Evolutionary conservation across 1,139 yeast species (phyloP).

Genomic region (Sugiyamaella sp.): DNA sequence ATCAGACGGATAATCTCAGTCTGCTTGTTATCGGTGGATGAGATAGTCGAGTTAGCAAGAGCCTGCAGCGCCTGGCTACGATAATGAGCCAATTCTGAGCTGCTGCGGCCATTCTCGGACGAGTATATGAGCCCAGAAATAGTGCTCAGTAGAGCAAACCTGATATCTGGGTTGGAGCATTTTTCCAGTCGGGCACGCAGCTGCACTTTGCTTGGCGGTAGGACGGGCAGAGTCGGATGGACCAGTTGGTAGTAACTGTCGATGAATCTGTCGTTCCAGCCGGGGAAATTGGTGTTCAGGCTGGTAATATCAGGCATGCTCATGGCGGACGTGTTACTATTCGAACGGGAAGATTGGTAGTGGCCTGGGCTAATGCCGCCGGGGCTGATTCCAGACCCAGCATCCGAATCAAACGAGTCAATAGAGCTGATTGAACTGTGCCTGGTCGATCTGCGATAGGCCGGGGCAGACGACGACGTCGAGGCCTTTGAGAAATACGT

Average conservation of each 20-base stretch:
- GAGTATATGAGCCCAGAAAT: constrained; percentile 31
- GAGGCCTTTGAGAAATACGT: constrained; percentile 25
- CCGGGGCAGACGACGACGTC: constrained; percentile 14
- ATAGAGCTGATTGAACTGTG: constrained; percentile 27
- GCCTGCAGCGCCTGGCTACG: constrained; percentile 17
- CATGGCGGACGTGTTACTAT: constrained; percentile 6
- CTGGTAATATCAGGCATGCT: constrained; percentile 13
- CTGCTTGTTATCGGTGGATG: constrained; percentile 23
- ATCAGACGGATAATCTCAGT: constrained; percentile 37
- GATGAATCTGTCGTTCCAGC: constrained; percentile 42
- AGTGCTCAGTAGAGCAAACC: constrained; percentile 32
- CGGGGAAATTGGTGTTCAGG: constrained; percentile 23
- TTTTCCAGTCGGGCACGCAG: constrained; percentile 39
- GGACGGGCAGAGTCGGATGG: constrained; percentile 47
- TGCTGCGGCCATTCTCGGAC: constrained; percentile 19
- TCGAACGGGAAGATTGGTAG: constrained; percentile 3
- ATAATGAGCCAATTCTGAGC: constrained; percentile 7
- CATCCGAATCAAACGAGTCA: constrained; percentile 25
- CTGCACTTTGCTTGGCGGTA: constrained; percentile 42
- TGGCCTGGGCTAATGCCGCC: background rate
- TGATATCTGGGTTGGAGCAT: constrained; percentile 32
- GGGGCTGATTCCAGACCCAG: constrained; percentile 14
- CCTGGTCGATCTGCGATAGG: constrained; percentile 21
- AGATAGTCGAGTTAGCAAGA: constrained; percentile 13
- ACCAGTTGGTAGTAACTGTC: constrained; percentile 45